Evolutionary conservation across 2,329 filamentous ascomycete species (phyloP), one percentile per base, ranked within the genome.

Genomic region (Acrodontium crateriforme): DNA sequence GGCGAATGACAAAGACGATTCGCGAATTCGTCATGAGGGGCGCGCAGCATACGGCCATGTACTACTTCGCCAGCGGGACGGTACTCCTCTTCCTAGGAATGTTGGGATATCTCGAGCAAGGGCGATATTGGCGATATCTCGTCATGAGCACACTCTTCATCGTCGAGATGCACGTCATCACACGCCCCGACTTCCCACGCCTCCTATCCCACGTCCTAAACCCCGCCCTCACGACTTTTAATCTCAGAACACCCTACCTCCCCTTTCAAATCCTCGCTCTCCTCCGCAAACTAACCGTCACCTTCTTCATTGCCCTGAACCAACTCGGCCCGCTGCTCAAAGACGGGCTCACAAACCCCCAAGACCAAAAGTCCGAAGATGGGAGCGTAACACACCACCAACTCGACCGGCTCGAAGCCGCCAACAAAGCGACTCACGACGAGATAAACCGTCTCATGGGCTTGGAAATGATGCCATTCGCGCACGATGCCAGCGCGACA

Each of bases 261-360:
- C 87, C 85, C 2, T 98, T 89, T 50, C 85, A 98, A 56, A 62
- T 79, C 41, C 67, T 94, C 32, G 59, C 67, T 9, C 68, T 95
- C 5, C 71, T 78, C 5, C 74, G 85, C 35, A 81, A 81, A 49
- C 59, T 82, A 13, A 72, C 74, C 10, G 60, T 95, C 28, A 85
- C 83, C 2, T 56, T 82, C 15, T 85, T 82, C 54, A 82, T 92
- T 39, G 85, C 81, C 27, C 70, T 92, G 32, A 75, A 75, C 5
- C 83, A 92, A 54, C 67, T 91, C 27, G 77, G 78, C 0, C 81
- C 82, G 3, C 58, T 83, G 4, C 55, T 81, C 9, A 55, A 52
- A 25, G 58, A 56, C 37, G 35, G 43, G 5, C 30, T 35, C n/a
- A 27, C 28, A 9, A 30, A 23, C 9, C 35, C 29, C 3, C 16